Evolutionary conservation across 352 stramenopile genomes (phyloP), one percentile per base, ranked within the genome.

Genomic region (Phytophthora niederhauseri): DNA sequence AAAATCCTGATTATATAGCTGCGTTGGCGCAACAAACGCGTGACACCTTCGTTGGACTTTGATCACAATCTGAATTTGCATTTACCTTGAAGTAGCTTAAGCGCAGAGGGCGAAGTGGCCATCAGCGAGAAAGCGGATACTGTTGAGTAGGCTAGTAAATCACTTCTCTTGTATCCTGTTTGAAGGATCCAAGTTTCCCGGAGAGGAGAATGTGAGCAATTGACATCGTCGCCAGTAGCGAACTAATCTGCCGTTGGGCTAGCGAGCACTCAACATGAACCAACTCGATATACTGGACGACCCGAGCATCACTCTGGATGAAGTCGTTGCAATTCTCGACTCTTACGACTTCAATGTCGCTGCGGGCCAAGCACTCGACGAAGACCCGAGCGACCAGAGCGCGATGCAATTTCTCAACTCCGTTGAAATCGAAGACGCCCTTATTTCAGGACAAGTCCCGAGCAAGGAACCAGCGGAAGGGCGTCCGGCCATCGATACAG

Each of bases 251-350:
- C 22, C 24, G 53, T 30, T 17, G 51, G n/a, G 46, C 38, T 31
- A 54, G 59, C 12, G 50, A 15, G 14, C 2, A 9, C 3, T 31
- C n/a, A n/a, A 3, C 26, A 73, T 73, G 60, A 11, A 64, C 30
- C n/a, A 24, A 11, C 43, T 51, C 15, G 15, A 43, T 17, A 43
- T 65, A 7, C 19, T 73, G 1, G 41, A 64, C 17, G 54, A 64
- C 4, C n/a, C 53, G 5, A 12, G 19, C 15, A 17, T 45, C 17
- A 48, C 60, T 6, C 53, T 73, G 3, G 66, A 73, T 14, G 66
- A 73, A 52, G 14, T 73, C 15, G 28, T 73, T 3, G 46, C 60
- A 12, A 57, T 68, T 12, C 56, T 73, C 46, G 66, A 73, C 53
- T 59, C 53, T 0, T 53, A 36, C 55, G 48, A 73, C 36, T 73